Evolutionary conservation across 306 rosid genomes (phyloP).

Genomic region (Rosa chinensis): DNA sequence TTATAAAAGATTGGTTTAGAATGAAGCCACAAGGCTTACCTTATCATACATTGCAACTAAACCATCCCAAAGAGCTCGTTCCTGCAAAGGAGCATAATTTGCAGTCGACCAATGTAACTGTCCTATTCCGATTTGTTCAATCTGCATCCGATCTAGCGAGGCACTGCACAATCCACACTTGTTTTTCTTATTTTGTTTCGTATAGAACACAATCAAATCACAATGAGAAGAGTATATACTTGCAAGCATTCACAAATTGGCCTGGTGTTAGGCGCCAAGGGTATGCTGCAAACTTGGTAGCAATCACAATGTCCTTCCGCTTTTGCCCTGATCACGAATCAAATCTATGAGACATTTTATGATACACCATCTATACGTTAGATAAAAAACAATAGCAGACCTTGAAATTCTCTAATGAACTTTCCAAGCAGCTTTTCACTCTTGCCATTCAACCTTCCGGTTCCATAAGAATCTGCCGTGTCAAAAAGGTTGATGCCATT

Average conservation of each 20-base stretch:
- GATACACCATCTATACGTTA: neutral
- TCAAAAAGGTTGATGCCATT: constrained; percentile 87
- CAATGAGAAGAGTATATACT: constrained; percentile 33
- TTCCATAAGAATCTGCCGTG: constrained; percentile 93
- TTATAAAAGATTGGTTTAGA: neutral
- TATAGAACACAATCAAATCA: neutral
- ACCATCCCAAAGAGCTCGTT: constrained; percentile 92
- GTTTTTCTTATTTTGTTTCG: constrained; percentile 9
- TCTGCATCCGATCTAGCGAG: constrained; percentile 78
- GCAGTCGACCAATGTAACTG: constrained; percentile 98
- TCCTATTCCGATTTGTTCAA: constrained; percentile 87
- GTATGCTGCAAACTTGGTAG: constrained; percentile 94
- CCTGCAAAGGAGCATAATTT: constrained; percentile 89
- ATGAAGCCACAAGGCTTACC: constrained; percentile 42
- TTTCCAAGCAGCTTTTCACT: constrained; percentile 85
- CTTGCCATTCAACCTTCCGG: constrained; percentile 87
- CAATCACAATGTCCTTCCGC: constrained; percentile 67
- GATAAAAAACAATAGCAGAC: constrained; percentile 29
- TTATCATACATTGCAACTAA: constrained; percentile 92
- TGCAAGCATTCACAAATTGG: constrained; percentile 94
- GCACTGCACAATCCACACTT: constrained; percentile 49
- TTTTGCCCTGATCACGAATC: constrained; percentile 46
- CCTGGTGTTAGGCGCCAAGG: constrained; percentile 92
- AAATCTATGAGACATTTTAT: neutral
- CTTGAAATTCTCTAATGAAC: constrained; percentile 70